Base-by-base conservation (phyloP, 495 filamentous ascomycete species). In the Podospora fimiseda region DNA sequence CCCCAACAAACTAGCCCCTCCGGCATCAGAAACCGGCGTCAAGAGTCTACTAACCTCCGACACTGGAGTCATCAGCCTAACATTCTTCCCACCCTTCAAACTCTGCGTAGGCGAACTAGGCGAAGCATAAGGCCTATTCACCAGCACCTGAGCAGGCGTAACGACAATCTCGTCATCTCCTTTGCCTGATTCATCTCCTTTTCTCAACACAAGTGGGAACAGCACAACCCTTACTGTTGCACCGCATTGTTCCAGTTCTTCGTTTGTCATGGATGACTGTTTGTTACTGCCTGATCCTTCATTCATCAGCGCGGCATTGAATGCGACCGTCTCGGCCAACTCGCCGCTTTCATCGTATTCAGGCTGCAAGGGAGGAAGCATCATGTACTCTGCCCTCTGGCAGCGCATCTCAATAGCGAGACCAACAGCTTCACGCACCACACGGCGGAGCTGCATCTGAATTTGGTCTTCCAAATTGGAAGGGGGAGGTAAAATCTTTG, bases 401-500 rank as follows among this genome's bases (percentile, higher is more conserved):
- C 85, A 92, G 58, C 93, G 88, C 94, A 98, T 96, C 74, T 96
- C 90, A 56, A 97, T 82, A 2, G 90, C 88, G 3, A 98, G 77
- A 39, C 84, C 85, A 30, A 92, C 92, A 0, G 93, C 92, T 24
- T 87, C 78, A 51, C 79, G 79, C 56, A 96, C 79, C 14, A 97
- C 86, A 60, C 88, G 88, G 56, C 84, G 84, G 39, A 98, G 80
- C 38, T 90, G 89, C 2, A 86, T 80, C 38, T 87, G 76, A 20
- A 96, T 83, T 57, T 90, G 84, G 0, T 67, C 61, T 60, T 88
- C 84, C 18, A 90, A 76, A 55, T 91, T 78, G 27, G 78, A 77
- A 7, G 93, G 90, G 5, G 87, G 89, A 33, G 90, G 90, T 9
- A 97, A 82, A 58, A 96, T 81, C 48, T 80, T 80, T 19, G 80